phyloP scores from a whole-genome alignment of 805 yeast genomes.

The Pichia thaimueangensis region DNA sequence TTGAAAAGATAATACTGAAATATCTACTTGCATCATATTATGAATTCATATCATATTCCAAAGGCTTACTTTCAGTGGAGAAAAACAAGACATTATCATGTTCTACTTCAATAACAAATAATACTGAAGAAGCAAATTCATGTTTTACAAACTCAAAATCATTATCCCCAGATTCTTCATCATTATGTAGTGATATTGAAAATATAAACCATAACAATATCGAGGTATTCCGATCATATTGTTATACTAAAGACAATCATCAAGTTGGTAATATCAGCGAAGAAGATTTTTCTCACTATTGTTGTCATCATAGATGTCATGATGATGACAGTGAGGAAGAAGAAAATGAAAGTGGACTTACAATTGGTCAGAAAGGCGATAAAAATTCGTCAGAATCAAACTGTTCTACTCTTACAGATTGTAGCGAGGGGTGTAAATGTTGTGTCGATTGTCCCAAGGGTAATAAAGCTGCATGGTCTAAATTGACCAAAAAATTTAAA shows the following conservation, averaged over 20 bases:
- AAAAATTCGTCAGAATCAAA: not conserved
- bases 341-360: not conserved
- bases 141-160: not conserved
- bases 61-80: not conserved
- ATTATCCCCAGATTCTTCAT: slow-evolving; percentile 2
- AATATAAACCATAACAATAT: too few species aligned
- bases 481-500: slow-evolving; percentile 24
- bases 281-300: too few species aligned
- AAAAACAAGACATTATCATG: not conserved
- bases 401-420: slow-evolving; percentile 1
- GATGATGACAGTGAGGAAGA: slow-evolving; percentile 3
- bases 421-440: too few species aligned
- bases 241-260: not conserved
- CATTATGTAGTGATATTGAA: not conserved
- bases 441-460: too few species aligned
- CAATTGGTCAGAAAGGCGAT: not conserved
- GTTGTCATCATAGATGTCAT: too few species aligned
- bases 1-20: slow-evolving; percentile 20
- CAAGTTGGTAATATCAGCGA: slow-evolving; percentile 11
- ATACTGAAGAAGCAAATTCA: not conserved
- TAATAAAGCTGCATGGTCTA: too few species aligned
- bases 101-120: not conserved
- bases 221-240: too few species aligned
- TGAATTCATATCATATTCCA: slow-evolving; percentile 22
- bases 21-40: slow-evolving; percentile 27